phyloP scores from a whole-genome alignment of 768 basidiomycete species.

The Naganishia randhawae region DNA sequence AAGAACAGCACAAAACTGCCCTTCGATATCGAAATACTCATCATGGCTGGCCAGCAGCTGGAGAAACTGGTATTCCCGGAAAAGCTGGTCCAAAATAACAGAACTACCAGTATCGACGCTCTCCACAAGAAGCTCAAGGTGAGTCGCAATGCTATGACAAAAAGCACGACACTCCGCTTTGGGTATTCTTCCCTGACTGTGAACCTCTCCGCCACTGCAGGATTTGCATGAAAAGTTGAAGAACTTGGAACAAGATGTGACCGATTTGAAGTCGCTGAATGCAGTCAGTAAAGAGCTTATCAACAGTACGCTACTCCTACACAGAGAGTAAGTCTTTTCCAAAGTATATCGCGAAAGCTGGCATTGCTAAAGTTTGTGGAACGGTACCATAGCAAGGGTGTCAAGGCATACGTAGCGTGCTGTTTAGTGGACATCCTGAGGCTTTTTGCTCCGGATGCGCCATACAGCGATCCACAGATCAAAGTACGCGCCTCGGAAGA shows the following conservation, averaged over 20 bases:
- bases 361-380: not conserved
- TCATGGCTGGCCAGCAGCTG: slow-evolving; percentile 21
- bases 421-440: slow-evolving; percentile 90
- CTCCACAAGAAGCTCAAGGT: slow-evolving; percentile 79
- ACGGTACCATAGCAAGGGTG: slow-evolving; percentile 58
- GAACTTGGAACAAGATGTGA: slow-evolving; percentile 77
- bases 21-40: not conserved
- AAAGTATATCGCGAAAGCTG: not conserved
- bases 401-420: slow-evolving; percentile 90
- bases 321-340: slow-evolving; percentile 64
- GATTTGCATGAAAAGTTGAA: slow-evolving; percentile 58
- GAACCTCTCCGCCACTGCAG: slow-evolving; percentile 31
- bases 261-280: slow-evolving; percentile 70
- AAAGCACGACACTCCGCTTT: not conserved
- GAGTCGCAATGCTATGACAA: slow-evolving; percentile 21
- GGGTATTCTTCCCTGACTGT: not conserved
- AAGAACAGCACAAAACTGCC: not conserved
- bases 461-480: slow-evolving; percentile 81
- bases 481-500: slow-evolving; percentile 44
- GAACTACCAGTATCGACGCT: slow-evolving; percentile 64
- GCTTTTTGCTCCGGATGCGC: slow-evolving; percentile 93
- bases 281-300: slow-evolving; percentile 74
- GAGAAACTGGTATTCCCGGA: slow-evolving; percentile 63
- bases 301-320: slow-evolving; percentile 71
- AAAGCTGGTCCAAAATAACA: slow-evolving; percentile 71